Conservation (phyloP, 345 rosid genomes). For the Psidium guajava region DNA sequence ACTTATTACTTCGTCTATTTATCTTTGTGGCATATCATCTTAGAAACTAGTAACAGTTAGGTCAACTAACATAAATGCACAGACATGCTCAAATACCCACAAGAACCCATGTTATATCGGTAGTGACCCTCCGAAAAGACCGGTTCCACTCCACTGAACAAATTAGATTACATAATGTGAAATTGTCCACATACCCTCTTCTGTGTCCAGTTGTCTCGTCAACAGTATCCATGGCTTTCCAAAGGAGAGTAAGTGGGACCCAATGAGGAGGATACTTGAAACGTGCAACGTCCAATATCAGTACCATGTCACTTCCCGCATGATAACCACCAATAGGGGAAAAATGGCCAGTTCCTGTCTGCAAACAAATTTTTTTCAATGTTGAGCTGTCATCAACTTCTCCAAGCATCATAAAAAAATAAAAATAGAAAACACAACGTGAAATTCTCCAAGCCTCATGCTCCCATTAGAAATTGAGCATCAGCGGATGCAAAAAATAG, state of each 20-base stretch:
- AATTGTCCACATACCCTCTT: constrained; percentile 51
- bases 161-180: background rate
- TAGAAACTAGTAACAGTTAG: background rate
- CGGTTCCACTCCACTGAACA: no score
- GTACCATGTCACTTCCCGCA: constrained; percentile 81
- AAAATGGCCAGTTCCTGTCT: constrained; percentile 94
- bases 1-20: background rate
- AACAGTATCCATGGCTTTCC: constrained; percentile 81
- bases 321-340: constrained; percentile 97
- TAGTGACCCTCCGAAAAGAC: background rate
- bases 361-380: constrained; percentile 10
- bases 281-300: constrained; percentile 94
- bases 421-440: background rate
- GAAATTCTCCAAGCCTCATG: background rate
- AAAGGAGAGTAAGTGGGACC: constrained; percentile 88
- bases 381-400: background rate
- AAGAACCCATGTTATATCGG: background rate
- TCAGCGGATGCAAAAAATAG: background rate
- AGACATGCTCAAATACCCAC: background rate
- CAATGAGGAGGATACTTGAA: constrained; percentile 98
- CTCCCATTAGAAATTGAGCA: background rate
- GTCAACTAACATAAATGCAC: background rate
- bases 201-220: constrained; percentile 55
- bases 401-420: background rate
- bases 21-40: background rate